Percentiles rank a stretch among this genome's conserved stretches.
These are phyloP conservation scores for Boeremia lycopersici DNA, from an alignment of 2,329 filamentous ascomycete genomes.

Conservation along the genomic window DNA sequence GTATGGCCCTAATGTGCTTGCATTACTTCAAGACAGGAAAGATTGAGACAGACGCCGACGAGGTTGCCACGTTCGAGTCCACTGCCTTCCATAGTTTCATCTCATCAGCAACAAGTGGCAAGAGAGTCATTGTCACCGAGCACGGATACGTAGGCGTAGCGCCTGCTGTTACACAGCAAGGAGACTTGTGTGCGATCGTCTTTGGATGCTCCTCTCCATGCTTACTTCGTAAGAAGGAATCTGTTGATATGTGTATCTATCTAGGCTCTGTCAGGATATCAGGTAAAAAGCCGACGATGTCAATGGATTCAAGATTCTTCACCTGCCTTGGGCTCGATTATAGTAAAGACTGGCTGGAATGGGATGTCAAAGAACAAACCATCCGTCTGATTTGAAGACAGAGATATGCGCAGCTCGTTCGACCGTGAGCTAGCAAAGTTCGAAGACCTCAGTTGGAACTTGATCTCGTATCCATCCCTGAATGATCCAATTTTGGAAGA, in stretches of 20 bases:
- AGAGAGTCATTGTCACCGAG: conserved; percentile 9
- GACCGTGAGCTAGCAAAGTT: neutral
- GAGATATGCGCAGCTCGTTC: neutral
- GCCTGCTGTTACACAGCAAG: neutral
- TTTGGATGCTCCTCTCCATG: conserved; percentile 16
- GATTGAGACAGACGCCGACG: neutral
- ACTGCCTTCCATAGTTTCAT: conserved; percentile 1
- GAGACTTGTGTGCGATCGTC: conserved; percentile 11
- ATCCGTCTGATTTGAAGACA: neutral
- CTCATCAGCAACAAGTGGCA: conserved; percentile 3
- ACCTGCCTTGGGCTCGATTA: conserved; percentile 7
- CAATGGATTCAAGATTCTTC: neutral
- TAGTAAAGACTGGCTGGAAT: conserved; percentile 21
- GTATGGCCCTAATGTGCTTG: conserved; percentile 6
- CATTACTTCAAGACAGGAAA: conserved; percentile 7
- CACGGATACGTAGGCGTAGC: conserved; percentile 13
- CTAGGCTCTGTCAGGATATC: neutral
- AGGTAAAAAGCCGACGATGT: neutral
- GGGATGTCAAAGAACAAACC: conserved; percentile 15
- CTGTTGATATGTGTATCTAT: neutral
- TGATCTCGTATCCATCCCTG: neutral
- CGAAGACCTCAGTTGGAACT: neutral
- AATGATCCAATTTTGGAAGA: neutral
- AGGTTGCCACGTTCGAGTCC: neutral
- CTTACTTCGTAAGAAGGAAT: neutral